phyloP scores from a whole-genome alignment of 2,329 filamentous ascomycete species.

The Aspergillus novoparasiticus region DNA sequence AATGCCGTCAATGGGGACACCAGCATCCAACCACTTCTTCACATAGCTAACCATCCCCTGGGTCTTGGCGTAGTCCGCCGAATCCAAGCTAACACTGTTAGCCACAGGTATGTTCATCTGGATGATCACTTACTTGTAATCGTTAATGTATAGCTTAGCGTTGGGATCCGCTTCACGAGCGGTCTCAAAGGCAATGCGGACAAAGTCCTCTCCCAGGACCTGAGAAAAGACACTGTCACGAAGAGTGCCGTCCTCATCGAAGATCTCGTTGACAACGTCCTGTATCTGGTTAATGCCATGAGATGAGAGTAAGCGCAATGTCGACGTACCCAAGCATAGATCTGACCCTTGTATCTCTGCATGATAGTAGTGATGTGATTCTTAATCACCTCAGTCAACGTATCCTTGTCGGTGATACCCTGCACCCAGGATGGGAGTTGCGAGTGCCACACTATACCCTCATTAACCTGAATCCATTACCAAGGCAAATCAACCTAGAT shows the following conservation, averaged over 20 bases:
- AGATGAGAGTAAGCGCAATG: too few species aligned
- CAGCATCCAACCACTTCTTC: slow-evolving; percentile 63
- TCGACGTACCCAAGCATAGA: slow-evolving; percentile 38
- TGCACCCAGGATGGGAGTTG: slow-evolving; percentile 34
- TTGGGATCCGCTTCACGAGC: slow-evolving; percentile 67
- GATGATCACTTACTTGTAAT: slow-evolving; percentile 50
- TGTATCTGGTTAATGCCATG: slow-evolving; percentile 6
- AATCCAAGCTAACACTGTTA: slow-evolving; percentile 60
- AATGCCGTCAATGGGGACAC: slow-evolving; percentile 68
- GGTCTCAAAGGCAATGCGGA: slow-evolving; percentile 69
- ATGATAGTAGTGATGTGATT: slow-evolving; percentile 41
- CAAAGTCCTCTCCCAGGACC: slow-evolving; percentile 70
- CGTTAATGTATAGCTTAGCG: slow-evolving; percentile 76
- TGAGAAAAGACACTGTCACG: slow-evolving; percentile 66
- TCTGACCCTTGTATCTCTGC: slow-evolving; percentile 36
- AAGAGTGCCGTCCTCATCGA: slow-evolving; percentile 59
- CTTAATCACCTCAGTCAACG: slow-evolving; percentile 58
- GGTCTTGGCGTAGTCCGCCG: slow-evolving; percentile 60
- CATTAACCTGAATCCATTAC: background rate
- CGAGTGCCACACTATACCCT: slow-evolving; percentile 39
- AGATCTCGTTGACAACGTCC: slow-evolving; percentile 39
- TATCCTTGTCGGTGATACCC: slow-evolving; percentile 55
- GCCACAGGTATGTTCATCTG: background rate
- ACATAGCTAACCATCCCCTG: slow-evolving; percentile 60
- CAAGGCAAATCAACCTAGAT: too few species aligned